Evolutionary conservation across 1,284 basidiomycete species (phyloP), one percentile per base, ranked within the genome.

Genomic region (Microbotryomycetes sp.): DNA sequence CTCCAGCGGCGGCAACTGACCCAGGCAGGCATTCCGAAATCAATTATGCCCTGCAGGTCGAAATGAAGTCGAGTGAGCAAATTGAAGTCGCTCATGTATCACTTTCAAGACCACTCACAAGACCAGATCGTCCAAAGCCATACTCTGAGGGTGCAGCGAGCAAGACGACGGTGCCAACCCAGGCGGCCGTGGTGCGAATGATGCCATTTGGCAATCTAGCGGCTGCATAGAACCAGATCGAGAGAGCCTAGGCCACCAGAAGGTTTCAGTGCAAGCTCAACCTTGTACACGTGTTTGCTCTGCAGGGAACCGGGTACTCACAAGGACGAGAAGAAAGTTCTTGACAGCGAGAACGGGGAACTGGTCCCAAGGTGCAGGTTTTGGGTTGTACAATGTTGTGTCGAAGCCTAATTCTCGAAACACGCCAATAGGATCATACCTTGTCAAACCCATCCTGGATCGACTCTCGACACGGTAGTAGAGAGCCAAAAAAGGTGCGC

Each of bases 271-370:
- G n/a, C n/a, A n/a, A 42, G 36, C 36, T 19, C 36, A 42, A 19
- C 36, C 36, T 19, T 42, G 12, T 42, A 42, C 19, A 19, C 19
- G 36, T 12, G n/a, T 19, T 19, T 19, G 19, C 36, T 42, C 36
- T 42, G 36, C n/a, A n/a, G n/a, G n/a, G n/a, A n/a, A n/a, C n/a
- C n/a, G 36, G 36, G 36, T 28, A 60, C 71, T 52, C 30, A 52
- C 50, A 30, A 29, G n/a, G 28, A 52, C 50, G 23, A 52, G 30
- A 19, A 30, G 25, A 19, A 12, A 25, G 26, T 52, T 52, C 25
- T 52, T 25, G 50, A 52, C 25, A 15, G 26, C 50, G 22, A 52
- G 26, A 19, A 25, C 23, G 26, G 30, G 15, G 50, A 52, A 30
- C 26, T 29, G 9, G 50, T 29, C 23, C 50, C 50, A 52, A 25